phyloP scores from a whole-genome alignment of 2,329 filamentous ascomycete species.

The Tothia fuscella region DNA sequence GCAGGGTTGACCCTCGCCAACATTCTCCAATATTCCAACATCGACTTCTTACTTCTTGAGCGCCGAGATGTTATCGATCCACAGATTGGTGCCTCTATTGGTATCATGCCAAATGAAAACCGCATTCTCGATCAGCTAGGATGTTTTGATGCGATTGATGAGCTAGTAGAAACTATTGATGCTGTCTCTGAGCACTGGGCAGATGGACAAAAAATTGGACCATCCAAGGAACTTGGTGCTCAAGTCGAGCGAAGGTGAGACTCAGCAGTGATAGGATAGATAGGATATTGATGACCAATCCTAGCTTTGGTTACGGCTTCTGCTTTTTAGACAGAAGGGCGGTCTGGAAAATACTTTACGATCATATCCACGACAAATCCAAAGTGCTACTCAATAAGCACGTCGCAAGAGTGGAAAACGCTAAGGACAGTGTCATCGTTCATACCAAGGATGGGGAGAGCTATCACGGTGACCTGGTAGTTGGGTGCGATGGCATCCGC shows the following conservation, averaged over 20 bases:
- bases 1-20: conserved; percentile 36
- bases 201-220: too few relatives aligned
- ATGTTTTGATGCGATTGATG: conserved; percentile 20
- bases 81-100: conserved; percentile 37
- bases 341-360: too few relatives aligned
- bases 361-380: background rate
- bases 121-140: conserved; percentile 42
- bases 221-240: background rate
- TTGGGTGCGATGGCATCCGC: conserved; percentile 32
- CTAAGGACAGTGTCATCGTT: background rate
- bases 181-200: too few relatives aligned
- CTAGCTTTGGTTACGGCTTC: too few relatives aligned
- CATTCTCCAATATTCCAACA: conserved; percentile 31
- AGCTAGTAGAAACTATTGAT: too few relatives aligned
- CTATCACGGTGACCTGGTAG: conserved; percentile 24
- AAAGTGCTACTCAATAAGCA: background rate
- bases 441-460: conserved; percentile 1
- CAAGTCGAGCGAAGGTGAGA: too few relatives aligned
- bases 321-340: too few relatives aligned
- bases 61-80: conserved; percentile 30
- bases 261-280: too few relatives aligned
- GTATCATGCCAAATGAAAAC: conserved; percentile 29
- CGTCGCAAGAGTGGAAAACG: background rate
- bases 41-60: conserved; percentile 41
- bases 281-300: too few relatives aligned